Percentiles rank a stretch among this genome's conserved stretches.
Evolutionary conservation across 441 rosid genomes (phyloP).

Genomic region (Adansonia rubrostipa): DNA sequence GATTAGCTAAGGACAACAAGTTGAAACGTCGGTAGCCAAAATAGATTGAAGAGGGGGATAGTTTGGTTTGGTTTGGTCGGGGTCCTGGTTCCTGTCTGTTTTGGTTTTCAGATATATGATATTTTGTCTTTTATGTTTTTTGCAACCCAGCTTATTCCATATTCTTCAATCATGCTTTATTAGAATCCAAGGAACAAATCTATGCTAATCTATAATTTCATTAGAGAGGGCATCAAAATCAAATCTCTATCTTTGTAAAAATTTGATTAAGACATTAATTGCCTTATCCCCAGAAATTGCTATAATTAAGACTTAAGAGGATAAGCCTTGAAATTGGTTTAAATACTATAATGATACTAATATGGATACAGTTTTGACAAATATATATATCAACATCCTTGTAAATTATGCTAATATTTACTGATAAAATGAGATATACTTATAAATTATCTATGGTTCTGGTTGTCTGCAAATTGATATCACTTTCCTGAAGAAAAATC

Average conservation of each 20-base stretch:
- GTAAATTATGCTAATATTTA: neutral
- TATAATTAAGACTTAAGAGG: neutral
- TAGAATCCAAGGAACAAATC: slow-evolving; percentile 40
- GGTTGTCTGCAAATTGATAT: neutral
- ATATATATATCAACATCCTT: neutral
- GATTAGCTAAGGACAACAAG: neutral
- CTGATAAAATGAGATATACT: neutral
- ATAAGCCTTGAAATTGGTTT: neutral
- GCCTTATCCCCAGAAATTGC: neutral
- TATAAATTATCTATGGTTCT: neutral
- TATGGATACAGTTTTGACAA: too few relatives aligned
- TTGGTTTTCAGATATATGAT: slow-evolving; percentile 27
- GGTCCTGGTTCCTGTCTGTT: neutral
- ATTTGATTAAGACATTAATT: slow-evolving; percentile 27
- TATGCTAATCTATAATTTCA: slow-evolving; percentile 8
- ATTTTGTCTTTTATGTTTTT: slow-evolving; percentile 40
- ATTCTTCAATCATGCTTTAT: slow-evolving; percentile 39
- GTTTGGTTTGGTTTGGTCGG: slow-evolving; percentile 2
- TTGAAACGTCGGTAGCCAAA: slow-evolving; percentile 13
- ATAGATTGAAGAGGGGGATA: neutral
- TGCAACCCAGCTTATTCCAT: slow-evolving; percentile 7
- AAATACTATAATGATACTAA: too few relatives aligned
- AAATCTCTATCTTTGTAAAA: slow-evolving; percentile 11
- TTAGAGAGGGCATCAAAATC: slow-evolving; percentile 24
- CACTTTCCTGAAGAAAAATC: neutral